phyloP scores from a whole-genome alignment of 139 green algal species.

The Ulvella scutata region DNA sequence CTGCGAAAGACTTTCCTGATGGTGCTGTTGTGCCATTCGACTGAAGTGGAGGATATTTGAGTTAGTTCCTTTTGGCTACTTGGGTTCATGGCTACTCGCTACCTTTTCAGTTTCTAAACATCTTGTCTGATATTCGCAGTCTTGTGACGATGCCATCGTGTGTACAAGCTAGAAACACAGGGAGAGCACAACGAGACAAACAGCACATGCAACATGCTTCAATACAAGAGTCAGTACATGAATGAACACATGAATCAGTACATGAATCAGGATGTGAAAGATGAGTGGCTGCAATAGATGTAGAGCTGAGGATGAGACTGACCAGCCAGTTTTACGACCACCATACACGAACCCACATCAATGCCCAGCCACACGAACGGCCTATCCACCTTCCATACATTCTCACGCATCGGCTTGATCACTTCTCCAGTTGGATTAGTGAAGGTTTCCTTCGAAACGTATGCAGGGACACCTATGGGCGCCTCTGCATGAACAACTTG shows the following conservation, averaged over 20 bases:
- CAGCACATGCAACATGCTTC: not conserved
- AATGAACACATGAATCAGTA: not conserved
- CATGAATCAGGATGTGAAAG: no score
- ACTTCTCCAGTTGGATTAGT: conserved; percentile 14
- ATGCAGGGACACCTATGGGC: not conserved
- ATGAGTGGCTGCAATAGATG: not conserved
- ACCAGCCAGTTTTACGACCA: not conserved
- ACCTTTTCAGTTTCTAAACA: no score
- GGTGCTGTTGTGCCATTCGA: no score
- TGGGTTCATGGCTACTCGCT: no score
- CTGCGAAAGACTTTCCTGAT: no score
- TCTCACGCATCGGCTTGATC: conserved; percentile 2
- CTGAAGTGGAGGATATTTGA: no score
- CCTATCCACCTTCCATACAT: conserved; percentile 27
- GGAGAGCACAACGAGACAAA: not conserved
- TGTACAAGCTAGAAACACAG: not conserved
- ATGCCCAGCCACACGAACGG: conserved; percentile 40
- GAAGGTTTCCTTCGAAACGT: not conserved
- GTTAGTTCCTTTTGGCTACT: no score
- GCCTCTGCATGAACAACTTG: no score
- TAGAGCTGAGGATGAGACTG: no score
- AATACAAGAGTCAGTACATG: not conserved
- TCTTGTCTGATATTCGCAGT: no score
- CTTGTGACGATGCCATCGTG: not conserved
- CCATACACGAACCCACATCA: conserved; percentile 22